These are phyloP conservation scores for Parachaetomium inaequale DNA, from an alignment of 495 filamentous ascomycete species.

Conservation along the genomic window DNA sequence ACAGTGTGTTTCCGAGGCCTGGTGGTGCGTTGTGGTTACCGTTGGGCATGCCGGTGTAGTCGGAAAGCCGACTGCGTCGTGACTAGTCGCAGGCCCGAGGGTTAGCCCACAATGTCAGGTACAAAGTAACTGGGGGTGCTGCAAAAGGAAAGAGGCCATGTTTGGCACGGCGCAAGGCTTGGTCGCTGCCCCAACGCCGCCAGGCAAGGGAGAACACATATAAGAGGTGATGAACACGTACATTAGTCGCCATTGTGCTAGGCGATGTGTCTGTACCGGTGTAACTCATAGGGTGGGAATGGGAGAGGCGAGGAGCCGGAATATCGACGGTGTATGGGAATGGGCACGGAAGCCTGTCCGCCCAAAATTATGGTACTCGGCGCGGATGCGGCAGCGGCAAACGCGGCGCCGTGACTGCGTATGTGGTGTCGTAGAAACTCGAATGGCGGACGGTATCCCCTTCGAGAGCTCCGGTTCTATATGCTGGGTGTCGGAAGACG, in stretches of 20 bases:
- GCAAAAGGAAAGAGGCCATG: neutral
- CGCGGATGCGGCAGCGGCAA: constrained; percentile 9
- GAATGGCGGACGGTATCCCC: neutral
- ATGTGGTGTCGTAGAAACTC: neutral
- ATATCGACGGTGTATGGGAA: constrained; percentile 1
- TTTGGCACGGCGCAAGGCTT: neutral
- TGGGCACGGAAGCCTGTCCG: constrained; percentile 20
- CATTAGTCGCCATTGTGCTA: constrained; percentile 21
- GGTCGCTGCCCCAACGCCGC: neutral
- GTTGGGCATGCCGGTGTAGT: constrained; percentile 20
- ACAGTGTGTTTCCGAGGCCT: neutral
- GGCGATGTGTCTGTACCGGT: constrained; percentile 11
- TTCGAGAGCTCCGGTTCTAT: neutral
- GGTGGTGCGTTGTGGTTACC: constrained; percentile 29
- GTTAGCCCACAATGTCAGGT: neutral
- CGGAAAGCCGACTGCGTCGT: constrained; percentile 10
- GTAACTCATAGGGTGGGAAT: neutral
- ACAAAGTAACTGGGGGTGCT: neutral
- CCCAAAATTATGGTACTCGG: neutral
- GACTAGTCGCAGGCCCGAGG: neutral
- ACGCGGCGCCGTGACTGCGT: neutral
- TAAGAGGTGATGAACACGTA: constrained; percentile 8
- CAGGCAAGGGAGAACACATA: neutral
- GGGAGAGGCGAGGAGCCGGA: neutral
- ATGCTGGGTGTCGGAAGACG: constrained; percentile 10